A percentile compares a stretch with the other conserved stretches of the same genome.
These are phyloP conservation scores for Calocera cornea DNA, from an alignment of 768 basidiomycete species.

Conservation along the genomic window DNA sequence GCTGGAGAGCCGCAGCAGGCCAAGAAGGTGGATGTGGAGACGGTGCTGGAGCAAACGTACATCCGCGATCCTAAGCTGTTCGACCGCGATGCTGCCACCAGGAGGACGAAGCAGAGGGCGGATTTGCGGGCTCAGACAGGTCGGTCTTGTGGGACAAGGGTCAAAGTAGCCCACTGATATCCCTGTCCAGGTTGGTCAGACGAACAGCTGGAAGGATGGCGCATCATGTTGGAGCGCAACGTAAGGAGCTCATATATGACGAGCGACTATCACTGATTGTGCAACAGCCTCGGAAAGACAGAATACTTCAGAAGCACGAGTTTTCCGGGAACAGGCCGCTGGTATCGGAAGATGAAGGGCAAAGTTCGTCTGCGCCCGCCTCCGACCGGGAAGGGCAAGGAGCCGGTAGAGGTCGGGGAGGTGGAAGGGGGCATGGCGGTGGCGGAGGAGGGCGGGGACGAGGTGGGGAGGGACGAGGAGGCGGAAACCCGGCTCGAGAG, in stretches of 20 bases:
- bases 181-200: conserved; percentile 48
- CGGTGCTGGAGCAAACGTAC: conserved; percentile 63
- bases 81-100: conserved; percentile 57
- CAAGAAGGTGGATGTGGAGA: conserved; percentile 37
- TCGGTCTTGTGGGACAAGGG: conserved; percentile 16
- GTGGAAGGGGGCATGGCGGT: conserved; percentile 26
- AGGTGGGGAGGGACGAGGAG: conserved; percentile 18
- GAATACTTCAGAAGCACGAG: conserved; percentile 59
- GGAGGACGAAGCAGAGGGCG: conserved; percentile 50
- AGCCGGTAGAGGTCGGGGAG: conserved; percentile 23
- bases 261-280: conserved; percentile 2
- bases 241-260: conserved; percentile 34
- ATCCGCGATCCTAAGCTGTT: conserved; percentile 62
- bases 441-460: conserved; percentile 26
- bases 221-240: conserved; percentile 74
- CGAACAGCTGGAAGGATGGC: conserved; percentile 88
- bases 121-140: conserved; percentile 60
- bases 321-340: conserved; percentile 47
- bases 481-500: conserved; percentile 32
- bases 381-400: conserved; percentile 10
- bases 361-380: background rate
- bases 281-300: conserved; percentile 55
- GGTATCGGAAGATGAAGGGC: conserved; percentile 1
- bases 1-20: conserved; percentile 39
- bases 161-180: background rate